Percentiles rank a stretch among this genome's conserved stretches.
Conservation (phyloP, 2,329 filamentous ascomycete genomes). For the Exophiala phaeomuriformis region DNA sequence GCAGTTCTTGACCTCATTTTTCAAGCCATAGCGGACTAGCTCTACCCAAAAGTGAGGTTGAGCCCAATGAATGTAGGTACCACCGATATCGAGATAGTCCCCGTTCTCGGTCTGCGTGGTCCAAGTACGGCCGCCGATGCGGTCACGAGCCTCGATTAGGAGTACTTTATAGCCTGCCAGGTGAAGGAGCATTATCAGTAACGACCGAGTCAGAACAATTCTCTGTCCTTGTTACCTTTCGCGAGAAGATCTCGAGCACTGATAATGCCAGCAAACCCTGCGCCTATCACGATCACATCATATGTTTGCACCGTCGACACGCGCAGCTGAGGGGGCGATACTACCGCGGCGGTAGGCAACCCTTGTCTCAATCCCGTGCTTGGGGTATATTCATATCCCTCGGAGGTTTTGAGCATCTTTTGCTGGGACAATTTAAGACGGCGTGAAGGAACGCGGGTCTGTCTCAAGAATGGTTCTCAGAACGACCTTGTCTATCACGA, state of each 20-base stretch:
- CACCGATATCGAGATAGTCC: conserved; percentile 44
- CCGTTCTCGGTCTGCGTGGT: conserved; percentile 36
- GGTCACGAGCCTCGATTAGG: conserved; percentile 43
- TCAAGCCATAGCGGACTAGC: conserved; percentile 41
- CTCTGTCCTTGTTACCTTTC: conserved; percentile 8
- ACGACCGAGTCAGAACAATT: too few relatives aligned
- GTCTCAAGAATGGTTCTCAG: too few relatives aligned
- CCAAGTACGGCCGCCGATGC: conserved; percentile 45
- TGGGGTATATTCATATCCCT: background rate
- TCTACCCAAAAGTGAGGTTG: conserved; percentile 41
- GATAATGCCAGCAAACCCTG: conserved; percentile 31
- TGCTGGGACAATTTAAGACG: background rate
- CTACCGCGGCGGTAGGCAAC: background rate
- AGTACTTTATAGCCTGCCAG: conserved; percentile 32
- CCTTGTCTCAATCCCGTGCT: background rate
- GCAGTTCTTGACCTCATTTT: conserved; percentile 32
- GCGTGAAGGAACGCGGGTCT: too few relatives aligned
- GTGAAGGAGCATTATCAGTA: background rate
- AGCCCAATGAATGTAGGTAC: conserved; percentile 42
- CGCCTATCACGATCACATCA: conserved; percentile 28
- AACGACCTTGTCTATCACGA: too few relatives aligned
- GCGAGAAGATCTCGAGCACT: conserved; percentile 29
- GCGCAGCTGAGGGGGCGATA: background rate
- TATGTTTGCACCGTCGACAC: background rate
- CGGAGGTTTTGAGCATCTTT: background rate